A percentile compares a stretch with the other conserved stretches of the same genome.
These are phyloP conservation scores for Isatis tinctoria DNA, from an alignment of 345 rosid species.

Conservation along the genomic window DNA sequence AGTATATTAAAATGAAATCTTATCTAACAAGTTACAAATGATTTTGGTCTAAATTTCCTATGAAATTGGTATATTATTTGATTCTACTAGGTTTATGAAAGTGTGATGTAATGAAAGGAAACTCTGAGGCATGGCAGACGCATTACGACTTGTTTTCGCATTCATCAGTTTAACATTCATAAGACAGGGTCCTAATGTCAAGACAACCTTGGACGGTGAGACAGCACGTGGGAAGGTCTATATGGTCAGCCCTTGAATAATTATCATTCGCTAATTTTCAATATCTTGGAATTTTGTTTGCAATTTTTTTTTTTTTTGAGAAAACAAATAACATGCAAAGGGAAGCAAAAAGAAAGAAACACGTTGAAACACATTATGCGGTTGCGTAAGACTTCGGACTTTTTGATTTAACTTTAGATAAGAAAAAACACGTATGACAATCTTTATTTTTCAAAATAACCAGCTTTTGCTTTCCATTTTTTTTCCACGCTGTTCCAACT, in stretches of 20 bases:
- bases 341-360: neutral
- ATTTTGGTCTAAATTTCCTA: neutral
- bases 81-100: neutral
- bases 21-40: neutral
- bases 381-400: neutral
- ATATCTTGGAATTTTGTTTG: neutral
- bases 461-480: neutral
- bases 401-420: neutral
- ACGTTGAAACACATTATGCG: neutral
- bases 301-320: neutral
- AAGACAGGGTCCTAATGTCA: neutral
- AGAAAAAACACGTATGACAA: too few species aligned
- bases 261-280: neutral
- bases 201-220: conserved; percentile 14
- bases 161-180: neutral
- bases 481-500: neutral
- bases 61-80: neutral
- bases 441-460: neutral
- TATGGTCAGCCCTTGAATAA: neutral
- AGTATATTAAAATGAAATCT: neutral
- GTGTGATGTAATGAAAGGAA: neutral
- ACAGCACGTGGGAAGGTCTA: conserved; percentile 24
- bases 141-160: neutral
- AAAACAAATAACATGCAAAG: neutral
- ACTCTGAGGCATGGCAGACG: neutral